Conservation (phyloP, 2,329 filamentous ascomycete species). For the Diaporthe helianthi region DNA sequence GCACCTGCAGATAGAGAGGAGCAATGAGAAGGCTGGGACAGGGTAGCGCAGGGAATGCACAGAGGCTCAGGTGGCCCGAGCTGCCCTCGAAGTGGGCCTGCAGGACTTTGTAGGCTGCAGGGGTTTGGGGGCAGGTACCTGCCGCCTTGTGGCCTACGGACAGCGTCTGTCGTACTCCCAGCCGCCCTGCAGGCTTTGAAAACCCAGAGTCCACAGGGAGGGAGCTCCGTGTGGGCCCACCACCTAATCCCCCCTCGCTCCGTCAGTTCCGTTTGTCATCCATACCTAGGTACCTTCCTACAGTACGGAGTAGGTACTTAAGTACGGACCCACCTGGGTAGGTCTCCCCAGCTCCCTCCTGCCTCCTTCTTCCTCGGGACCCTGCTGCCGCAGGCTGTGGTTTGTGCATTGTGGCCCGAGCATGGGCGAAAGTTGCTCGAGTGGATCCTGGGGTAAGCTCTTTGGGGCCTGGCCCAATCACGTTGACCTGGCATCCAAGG, state of each 20-base stretch:
- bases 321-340: no score
- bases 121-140: slow-evolving; percentile 2
- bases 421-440: background rate
- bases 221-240: slow-evolving; percentile 10
- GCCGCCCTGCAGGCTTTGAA: background rate
- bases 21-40: slow-evolving; percentile 21
- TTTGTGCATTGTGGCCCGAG: slow-evolving; percentile 15
- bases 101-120: background rate
- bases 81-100: background rate
- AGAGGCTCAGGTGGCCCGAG: slow-evolving; percentile 21
- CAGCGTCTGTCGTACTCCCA: background rate
- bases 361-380: background rate
- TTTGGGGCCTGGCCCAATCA: background rate
- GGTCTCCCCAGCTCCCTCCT: background rate
- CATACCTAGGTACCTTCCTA: no score
- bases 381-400: no score
- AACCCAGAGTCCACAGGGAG: background rate
- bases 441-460: slow-evolving; percentile 20
- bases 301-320: no score
- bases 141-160: background rate
- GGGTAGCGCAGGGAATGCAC: slow-evolving; percentile 19
- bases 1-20: slow-evolving; percentile 16
- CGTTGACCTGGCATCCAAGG: no score
- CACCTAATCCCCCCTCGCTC: background rate
- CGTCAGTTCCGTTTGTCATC: background rate